Conservation (phyloP, 2,329 filamentous ascomycete species). For the Acrocalymma vagum region DNA sequence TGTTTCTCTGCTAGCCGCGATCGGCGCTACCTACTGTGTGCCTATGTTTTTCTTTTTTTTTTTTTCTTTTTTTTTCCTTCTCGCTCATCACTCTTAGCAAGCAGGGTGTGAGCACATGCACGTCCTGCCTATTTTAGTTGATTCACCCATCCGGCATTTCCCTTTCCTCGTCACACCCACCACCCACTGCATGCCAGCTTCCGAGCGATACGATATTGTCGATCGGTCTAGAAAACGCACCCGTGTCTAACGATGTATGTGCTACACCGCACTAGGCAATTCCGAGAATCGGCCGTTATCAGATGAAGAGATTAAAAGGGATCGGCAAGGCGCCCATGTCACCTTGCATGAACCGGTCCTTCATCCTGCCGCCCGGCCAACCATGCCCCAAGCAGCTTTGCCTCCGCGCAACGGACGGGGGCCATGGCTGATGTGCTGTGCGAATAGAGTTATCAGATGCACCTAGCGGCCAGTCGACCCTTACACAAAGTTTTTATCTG, state of each 20-base stretch:
- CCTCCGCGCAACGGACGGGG: conserved; percentile 9
- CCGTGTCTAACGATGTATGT: conserved; percentile 4
- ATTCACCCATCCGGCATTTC: too few species aligned
- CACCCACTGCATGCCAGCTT: too few species aligned
- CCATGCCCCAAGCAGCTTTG: conserved; percentile 28
- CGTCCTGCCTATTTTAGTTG: too few species aligned
- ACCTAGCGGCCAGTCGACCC: conserved; percentile 20
- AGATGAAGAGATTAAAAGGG: conserved; percentile 28
- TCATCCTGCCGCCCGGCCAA: conserved; percentile 6
- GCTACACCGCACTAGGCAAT: neutral
- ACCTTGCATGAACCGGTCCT: conserved; percentile 31
- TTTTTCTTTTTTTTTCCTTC: too few species aligned
- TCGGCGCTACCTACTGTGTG: too few species aligned
- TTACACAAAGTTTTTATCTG: conserved; percentile 34
- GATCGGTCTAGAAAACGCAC: conserved; percentile 4
- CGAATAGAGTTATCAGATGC: conserved; percentile 44
- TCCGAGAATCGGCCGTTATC: conserved; percentile 42
- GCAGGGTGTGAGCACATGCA: too few species aligned
- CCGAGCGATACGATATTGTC: too few species aligned
- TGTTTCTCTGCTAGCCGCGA: too few species aligned
- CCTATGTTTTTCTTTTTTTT: too few species aligned
- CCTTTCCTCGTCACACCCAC: too few species aligned
- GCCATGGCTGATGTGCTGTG: conserved; percentile 9
- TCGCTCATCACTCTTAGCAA: too few species aligned
- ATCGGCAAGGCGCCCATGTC: conserved; percentile 29